Evolutionary conservation across 495 filamentous ascomycete species (phyloP), one percentile per base, ranked within the genome.

Genomic region (Halenospora varia): DNA sequence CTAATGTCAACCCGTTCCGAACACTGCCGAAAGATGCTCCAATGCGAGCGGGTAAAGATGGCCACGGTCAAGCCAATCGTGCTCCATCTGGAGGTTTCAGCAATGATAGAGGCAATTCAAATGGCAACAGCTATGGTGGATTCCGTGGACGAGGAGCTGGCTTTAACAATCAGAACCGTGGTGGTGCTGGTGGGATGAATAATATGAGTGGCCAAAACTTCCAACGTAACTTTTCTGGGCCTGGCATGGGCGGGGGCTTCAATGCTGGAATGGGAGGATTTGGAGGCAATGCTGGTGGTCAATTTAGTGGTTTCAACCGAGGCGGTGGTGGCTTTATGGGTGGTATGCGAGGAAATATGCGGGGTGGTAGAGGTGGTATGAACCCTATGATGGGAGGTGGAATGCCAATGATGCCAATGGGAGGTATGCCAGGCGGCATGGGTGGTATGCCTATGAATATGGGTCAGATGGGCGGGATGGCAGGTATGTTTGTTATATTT

Each of bases 21-120:
- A 97, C 92, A 0, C 75, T 96, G 19, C 92, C 92, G 10, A 97
- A 97, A 73, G 92, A 96, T 70, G 85, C 86, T 0, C 90, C 91
- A 1, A 80, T 82, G 66, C 87, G 92, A 48, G 79, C 74, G n/a
- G 83, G 81, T 45, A 87, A 89, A 57, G 84, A 87, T 55, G 75
- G 72, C 3, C 70, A 73, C 55, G 75, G 72, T 3, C 70, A 73
- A 59, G 75, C 62, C 60, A 78, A 81, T 63, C 76, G 82, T 56
- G 41, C 55, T 47, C 10, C 42, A 1, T 51, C 58, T 15, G 69
- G 69, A 47, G 61, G 63, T n/a, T 74, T 70, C 46, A 64, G 52
- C 25, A 63, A 62, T 57, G 61, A 68, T 51, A 58, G 66, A 35
- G 71, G 73, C 23, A 78, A 74, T 57, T 73, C 73, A 59, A 68